Conservation (phyloP, 108 stramenopile genomes). For the Cyclotella distinguenda region DNA sequence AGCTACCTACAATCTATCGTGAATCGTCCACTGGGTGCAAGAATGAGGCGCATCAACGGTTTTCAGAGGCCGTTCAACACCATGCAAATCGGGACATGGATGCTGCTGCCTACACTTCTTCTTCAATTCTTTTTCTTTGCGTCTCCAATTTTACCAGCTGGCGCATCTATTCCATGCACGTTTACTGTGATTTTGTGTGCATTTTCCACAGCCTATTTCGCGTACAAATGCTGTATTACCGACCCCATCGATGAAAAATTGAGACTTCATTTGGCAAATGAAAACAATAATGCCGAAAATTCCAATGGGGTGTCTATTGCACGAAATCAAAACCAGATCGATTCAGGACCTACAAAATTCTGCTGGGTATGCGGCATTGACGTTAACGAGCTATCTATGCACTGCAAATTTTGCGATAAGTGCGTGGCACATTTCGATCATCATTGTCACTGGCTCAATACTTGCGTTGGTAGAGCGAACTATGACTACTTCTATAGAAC, state of each 20-base stretch:
- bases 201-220: constrained; percentile 48
- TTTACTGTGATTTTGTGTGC: constrained; percentile 44
- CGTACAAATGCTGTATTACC: constrained; percentile 44
- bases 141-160: constrained; percentile 63
- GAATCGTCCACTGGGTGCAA: too few relatives aligned
- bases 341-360: constrained; percentile 58
- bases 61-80: constrained; percentile 59
- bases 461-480: constrained; percentile 81
- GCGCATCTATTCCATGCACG: constrained; percentile 62
- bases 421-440: constrained; percentile 93
- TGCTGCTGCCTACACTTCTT: constrained; percentile 59
- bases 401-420: constrained; percentile 95
- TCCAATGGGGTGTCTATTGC: neutral
- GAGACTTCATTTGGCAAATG: constrained; percentile 38
- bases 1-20: too few relatives aligned
- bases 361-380: constrained; percentile 86
- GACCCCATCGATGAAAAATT: constrained; percentile 69
- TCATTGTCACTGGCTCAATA: constrained; percentile 96
- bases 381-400: constrained; percentile 77
- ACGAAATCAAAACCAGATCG: neutral
- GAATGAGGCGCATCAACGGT: constrained; percentile 65
- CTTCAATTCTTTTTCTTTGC: constrained; percentile 65
- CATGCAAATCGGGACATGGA: constrained; percentile 82
- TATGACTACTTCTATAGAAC: constrained; percentile 75
- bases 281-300: constrained; percentile 11